These are phyloP conservation scores for Bassia scoparia DNA, from an alignment of 148 eudicot species.

Conservation along the genomic window DNA sequence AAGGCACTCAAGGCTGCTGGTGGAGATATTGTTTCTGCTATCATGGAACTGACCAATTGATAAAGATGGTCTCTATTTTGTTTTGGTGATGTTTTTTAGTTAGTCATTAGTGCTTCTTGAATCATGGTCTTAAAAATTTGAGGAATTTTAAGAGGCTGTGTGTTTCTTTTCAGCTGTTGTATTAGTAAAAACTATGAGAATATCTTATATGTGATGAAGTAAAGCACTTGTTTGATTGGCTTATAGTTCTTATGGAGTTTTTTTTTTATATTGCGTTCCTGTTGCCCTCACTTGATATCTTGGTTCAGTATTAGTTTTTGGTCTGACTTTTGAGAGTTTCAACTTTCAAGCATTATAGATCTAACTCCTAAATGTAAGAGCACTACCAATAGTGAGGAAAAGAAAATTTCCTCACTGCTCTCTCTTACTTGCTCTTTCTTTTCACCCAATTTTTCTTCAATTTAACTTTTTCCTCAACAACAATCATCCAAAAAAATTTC, in stretches of 20 bases:
- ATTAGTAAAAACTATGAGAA: conserved; percentile 9
- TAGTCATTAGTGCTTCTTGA: conserved; percentile 23
- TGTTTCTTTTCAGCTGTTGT: conserved; percentile 21
- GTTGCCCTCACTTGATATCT: neutral
- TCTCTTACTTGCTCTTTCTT: no score
- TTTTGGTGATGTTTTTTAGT: conserved; percentile 22
- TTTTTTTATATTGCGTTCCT: neutral
- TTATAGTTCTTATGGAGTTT: neutral
- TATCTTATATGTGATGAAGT: conserved; percentile 15
- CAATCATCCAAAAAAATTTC: no score
- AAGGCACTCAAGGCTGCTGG: conserved; percentile 68
- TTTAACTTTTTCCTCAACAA: no score
- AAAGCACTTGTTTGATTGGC: conserved; percentile 18
- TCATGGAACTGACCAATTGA: conserved; percentile 79
- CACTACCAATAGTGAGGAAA: no score
- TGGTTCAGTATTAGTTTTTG: neutral
- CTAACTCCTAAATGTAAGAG: no score
- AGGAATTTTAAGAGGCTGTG: conserved; percentile 12
- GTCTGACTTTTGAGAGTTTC: no score
- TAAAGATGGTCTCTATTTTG: neutral
- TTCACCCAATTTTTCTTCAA: no score
- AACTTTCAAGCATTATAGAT: no score
- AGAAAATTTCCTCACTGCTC: no score
- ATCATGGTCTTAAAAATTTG: conserved; percentile 19
- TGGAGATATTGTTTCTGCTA: conserved; percentile 82